Percentiles rank a stretch among this genome's conserved stretches.
Conservation (phyloP, 2,329 filamentous ascomycete genomes). For the Pseudovirgaria hyperparasitica region DNA sequence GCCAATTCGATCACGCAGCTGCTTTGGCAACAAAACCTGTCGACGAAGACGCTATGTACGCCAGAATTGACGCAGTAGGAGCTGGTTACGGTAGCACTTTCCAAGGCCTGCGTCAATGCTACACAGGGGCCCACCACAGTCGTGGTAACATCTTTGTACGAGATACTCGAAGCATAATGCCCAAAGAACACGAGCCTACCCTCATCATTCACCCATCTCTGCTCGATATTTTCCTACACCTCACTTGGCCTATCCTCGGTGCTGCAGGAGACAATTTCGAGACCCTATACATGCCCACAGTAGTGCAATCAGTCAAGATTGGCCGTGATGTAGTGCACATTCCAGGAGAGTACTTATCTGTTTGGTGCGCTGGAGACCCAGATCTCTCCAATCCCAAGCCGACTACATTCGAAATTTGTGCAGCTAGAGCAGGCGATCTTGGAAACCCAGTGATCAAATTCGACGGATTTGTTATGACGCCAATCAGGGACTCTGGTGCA, state of each 20-base stretch:
- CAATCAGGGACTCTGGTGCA: too few species aligned
- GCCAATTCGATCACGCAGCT: too few species aligned
- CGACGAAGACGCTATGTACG: too few species aligned
- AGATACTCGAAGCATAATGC: conserved; percentile 14
- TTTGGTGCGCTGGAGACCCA: conserved; percentile 8
- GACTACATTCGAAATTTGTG: conserved; percentile 14
- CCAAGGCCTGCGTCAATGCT: background rate
- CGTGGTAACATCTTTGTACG: conserved; percentile 6
- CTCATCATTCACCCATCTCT: conserved; percentile 16
- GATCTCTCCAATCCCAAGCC: conserved; percentile 6
- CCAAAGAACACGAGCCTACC: conserved; percentile 13
- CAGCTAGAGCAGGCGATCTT: conserved; percentile 9
- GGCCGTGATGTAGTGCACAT: conserved; percentile 11
- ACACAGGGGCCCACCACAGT: background rate
- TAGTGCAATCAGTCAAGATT: too few species aligned
- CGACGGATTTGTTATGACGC: conserved; percentile 4
- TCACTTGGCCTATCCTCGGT: conserved; percentile 17
- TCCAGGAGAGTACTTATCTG: conserved; percentile 6
- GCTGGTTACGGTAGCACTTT: conserved; percentile 1
- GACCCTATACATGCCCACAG: conserved; percentile 12
- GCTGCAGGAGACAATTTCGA: conserved; percentile 5
- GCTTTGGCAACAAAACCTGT: too few species aligned
- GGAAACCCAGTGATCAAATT: conserved; percentile 7
- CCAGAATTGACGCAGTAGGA: too few species aligned
- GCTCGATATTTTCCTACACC: conserved; percentile 14